Conservation (phyloP, 495 filamentous ascomycete genomes). For the Monascus purpureus region DNA sequence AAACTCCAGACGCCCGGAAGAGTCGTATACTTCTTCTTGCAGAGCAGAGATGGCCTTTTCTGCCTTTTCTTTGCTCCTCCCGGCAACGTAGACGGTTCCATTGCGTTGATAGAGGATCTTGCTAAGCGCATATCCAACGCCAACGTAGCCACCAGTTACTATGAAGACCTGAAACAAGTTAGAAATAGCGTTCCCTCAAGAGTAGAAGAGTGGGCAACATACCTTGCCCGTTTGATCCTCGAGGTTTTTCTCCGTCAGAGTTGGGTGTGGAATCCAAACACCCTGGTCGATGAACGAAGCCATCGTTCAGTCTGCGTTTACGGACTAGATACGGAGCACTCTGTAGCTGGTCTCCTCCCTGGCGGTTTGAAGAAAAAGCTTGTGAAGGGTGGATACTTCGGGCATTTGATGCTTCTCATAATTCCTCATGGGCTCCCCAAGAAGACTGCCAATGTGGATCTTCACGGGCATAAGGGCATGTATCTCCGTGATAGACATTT, state of each 20-base stretch:
- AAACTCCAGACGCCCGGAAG: constrained; percentile 21
- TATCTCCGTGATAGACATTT: no score
- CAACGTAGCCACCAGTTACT: constrained; percentile 27
- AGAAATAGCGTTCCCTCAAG: neutral
- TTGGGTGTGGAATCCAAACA: neutral
- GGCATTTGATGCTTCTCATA: no score
- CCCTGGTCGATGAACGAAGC: no score
- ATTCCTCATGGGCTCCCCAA: no score
- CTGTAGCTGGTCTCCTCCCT: no score
- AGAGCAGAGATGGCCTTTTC: constrained; percentile 20
- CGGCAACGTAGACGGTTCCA: constrained; percentile 26
- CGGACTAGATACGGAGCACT: no score
- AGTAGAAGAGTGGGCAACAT: neutral
- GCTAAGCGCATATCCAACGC: constrained; percentile 26
- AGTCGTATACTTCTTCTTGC: constrained; percentile 3
- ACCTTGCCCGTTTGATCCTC: constrained; percentile 4
- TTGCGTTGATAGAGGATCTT: constrained; percentile 24
- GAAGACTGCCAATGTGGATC: no score
- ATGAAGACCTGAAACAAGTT: constrained; percentile 19
- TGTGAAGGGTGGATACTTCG: no score
- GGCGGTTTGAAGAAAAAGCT: no score
- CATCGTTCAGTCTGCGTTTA: no score
- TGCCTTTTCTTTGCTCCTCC: constrained; percentile 16
- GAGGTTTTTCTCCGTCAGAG: constrained; percentile 5
- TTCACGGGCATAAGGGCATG: no score